Percentiles rank a stretch among this genome's conserved stretches.
Evolutionary conservation across 495 filamentous ascomycete genomes (phyloP).

Genomic region (Penicillium manginii): DNA sequence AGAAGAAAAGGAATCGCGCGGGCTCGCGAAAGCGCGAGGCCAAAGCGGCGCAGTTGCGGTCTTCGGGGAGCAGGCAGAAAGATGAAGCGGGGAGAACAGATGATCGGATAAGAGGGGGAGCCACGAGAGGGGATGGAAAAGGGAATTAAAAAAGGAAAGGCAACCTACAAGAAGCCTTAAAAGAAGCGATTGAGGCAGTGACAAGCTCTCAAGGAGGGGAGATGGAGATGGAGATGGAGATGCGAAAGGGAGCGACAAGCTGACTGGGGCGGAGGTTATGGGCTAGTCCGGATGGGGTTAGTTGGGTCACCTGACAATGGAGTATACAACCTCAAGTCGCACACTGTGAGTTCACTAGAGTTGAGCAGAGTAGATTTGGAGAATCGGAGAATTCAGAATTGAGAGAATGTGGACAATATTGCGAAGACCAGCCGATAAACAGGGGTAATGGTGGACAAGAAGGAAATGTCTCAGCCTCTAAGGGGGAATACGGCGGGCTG

Average conservation of each 20-base stretch:
- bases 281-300: constrained; percentile 18
- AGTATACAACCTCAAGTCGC: neutral
- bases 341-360: neutral
- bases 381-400: no score
- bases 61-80: constrained; percentile 11
- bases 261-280: neutral
- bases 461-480: no score
- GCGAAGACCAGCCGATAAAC: no score
- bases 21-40: constrained; percentile 29
- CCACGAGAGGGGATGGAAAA: constrained; percentile 24
- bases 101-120: constrained; percentile 17
- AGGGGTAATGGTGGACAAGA: no score
- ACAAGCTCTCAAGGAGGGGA: constrained; percentile 3
- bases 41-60: constrained; percentile 15
- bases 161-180: constrained; percentile 54
- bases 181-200: constrained; percentile 25
- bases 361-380: neutral
- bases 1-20: constrained; percentile 18
- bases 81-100: constrained; percentile 24
- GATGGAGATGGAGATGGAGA: constrained; percentile 26
- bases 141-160: constrained; percentile 36
- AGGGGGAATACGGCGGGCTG: no score
- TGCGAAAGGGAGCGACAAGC: neutral
- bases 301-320: neutral
- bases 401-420: no score